Evolutionary conservation across 2,329 filamentous ascomycete genomes (phyloP), one percentile per base, ranked within the genome.

Genomic region (Diaporthe nobilis): DNA sequence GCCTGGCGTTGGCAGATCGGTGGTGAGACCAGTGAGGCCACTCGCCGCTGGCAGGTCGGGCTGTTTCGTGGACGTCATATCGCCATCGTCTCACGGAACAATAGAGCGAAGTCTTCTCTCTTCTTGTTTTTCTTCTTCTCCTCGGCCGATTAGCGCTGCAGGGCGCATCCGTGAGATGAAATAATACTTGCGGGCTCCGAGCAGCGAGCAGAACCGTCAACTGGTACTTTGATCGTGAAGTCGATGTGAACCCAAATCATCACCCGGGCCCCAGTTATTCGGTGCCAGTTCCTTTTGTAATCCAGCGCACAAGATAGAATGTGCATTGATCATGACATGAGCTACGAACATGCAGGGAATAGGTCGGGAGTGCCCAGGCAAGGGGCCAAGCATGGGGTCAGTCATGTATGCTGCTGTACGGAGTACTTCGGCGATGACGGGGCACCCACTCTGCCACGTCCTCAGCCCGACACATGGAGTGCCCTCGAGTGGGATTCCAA

Each of bases 1-100:
- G 6, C 79, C 80, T 12, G 77, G 73, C 1, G 71, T 34, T 17
- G 75, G 74, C 34, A 77, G 39, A 25, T 75, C 53, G 13, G 70
- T 75, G 31, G 70, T 73, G n/a, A 73, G 70, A 20, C 60, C 70
- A 6, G 70, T 75, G n/a, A 68, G 34, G 42, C 42, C 61, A 31
- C 60, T 73, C 10, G 53, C 58, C 57, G 74, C 70, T 61, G 60
- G 53, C 51, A 72, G 34, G 22, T 75, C 70, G 42, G 53, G 74
- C 51, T 17, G 34, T 37, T 65, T 72, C 20, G 74, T 58, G 71
- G 74, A 44, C 31, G 60, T 55, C 74, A 75, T 75, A 25, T 55
- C 72, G 60, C 70, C 70, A 75, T 61, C 49, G 55, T 37, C n/a
- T 65, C 47, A 55, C 17, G 8, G 13, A 53, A 37, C 10, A 47